Base-by-base conservation (phyloP, 2,329 filamentous ascomycete genomes). In the Colletotrichum trifolii region DNA sequence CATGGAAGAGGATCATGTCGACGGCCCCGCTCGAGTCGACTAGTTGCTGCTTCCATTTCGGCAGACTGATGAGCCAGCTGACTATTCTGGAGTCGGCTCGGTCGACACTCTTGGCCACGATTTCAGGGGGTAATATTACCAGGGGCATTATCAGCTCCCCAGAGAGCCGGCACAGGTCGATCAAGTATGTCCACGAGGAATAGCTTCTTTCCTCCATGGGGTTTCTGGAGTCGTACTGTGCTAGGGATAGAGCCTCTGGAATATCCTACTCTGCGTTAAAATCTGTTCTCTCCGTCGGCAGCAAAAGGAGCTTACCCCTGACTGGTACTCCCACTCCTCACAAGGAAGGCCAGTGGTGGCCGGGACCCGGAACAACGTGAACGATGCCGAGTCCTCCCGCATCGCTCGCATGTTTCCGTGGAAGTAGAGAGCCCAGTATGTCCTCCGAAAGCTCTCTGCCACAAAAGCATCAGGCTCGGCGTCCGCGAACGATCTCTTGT, bases 361-460 rank as follows among this genome's bases (percentile, higher is more conserved):
- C 12, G 73, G 69, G 33, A 76, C 66, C 10, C 73, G 70, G 13
- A 66, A 70, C 34, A 76, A 70, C 34, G 72, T 65, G 42, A 75
- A 73, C 42, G 67, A 70, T 34, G 70, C 61, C 38, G 64, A 67
- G 8, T 66, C 63, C n/a, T 72, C 69, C 15, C 66, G 68, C 47
- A 70, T 42, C 7, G 62, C 61, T 15, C 72, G 69, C 54, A 71
- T 67, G 45, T 68, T 71, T 48, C 73, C 68, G 45, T 73, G 71
- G 15, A 76, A 70, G 57, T 74, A 79, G n/a, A 81, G 64, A 12
- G 72, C 73, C 77, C 78, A 81, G 69, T 76, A 81, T 6, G 78
- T 80, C 40, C 79, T 75, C 58, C 79, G 73, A 70, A 75, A 79
- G 48, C 77, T 79, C 69, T 81, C 79, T 3, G 75, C 77, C 38